Evolutionary conservation across 371 early-diverging fungal species (phyloP).

Genomic region (Rhizopus arrhizus): DNA sequence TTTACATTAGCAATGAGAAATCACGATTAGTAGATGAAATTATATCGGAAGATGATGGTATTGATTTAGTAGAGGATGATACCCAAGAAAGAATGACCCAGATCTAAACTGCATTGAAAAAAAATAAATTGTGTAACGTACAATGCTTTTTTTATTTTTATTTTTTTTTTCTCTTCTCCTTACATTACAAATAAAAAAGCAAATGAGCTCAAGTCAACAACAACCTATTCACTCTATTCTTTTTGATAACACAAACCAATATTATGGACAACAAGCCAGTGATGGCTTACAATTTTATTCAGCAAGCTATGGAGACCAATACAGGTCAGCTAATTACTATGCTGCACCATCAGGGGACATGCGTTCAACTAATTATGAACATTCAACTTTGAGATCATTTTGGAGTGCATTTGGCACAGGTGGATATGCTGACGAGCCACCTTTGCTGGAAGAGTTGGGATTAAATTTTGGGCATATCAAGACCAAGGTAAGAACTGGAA

Average conservation of each 20-base stretch:
- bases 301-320: slow-evolving; percentile 55
- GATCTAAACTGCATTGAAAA: slow-evolving; percentile 9
- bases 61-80: slow-evolving; percentile 17
- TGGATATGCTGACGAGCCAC: slow-evolving; percentile 86
- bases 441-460: slow-evolving; percentile 90
- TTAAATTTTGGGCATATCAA: slow-evolving; percentile 90
- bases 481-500: slow-evolving; percentile 53
- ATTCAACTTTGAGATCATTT: slow-evolving; percentile 36
- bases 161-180: no score
- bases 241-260: slow-evolving; percentile 47
- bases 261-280: slow-evolving; percentile 35
- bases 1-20: slow-evolving; percentile 24
- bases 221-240: slow-evolving; percentile 60
- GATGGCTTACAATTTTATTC: slow-evolving; percentile 70
- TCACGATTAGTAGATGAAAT: slow-evolving; percentile 27
- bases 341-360: slow-evolving; percentile 52
- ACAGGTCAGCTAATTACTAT: slow-evolving; percentile 45
- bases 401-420: slow-evolving; percentile 83
- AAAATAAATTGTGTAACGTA: no score
- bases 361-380: slow-evolving; percentile 55
- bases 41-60: slow-evolving; percentile 29
- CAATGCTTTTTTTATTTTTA: no score
- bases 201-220: background rate
- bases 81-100: slow-evolving; percentile 30
- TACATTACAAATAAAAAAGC: no score